Conservation (phyloP, 179 eudicot species). For the Drosera spatulata region DNA sequence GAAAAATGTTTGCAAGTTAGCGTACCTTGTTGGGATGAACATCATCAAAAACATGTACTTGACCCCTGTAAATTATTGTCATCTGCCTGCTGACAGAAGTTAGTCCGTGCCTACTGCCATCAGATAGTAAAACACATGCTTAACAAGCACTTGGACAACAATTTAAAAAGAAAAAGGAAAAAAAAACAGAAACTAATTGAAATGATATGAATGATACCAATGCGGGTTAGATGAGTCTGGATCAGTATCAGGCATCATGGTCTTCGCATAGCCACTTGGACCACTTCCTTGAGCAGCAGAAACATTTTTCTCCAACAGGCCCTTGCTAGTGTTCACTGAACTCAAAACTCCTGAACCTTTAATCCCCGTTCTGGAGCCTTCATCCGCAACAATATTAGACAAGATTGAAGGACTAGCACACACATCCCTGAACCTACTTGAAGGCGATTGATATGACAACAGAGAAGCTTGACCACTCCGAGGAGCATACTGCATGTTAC, state of each 20-base stretch:
- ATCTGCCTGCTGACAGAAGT: conserved; percentile 49
- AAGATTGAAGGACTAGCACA: conserved; percentile 35
- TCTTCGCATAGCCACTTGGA: conserved; percentile 14
- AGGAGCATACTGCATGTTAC: conserved; percentile 32
- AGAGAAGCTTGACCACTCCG: conserved; percentile 33
- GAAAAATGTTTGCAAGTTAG: neutral
- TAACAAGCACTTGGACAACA: neutral
- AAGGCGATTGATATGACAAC: conserved; percentile 28
- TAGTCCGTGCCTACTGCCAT: conserved; percentile 41
- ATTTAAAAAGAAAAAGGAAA: neutral
- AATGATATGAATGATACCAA: conserved; percentile 13
- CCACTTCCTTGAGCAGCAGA: conserved; percentile 26
- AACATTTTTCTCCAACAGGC: conserved; percentile 28
- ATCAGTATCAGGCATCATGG: conserved; percentile 21
- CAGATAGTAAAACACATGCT: neutral
- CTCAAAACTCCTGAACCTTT: conserved; percentile 56
- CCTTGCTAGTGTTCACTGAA: conserved; percentile 30
- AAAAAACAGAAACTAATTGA: conserved; percentile 4
- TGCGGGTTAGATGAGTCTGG: conserved; percentile 34
- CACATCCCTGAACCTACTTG: conserved; percentile 41
- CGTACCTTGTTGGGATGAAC: conserved; percentile 71
- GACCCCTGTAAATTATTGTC: conserved; percentile 82
- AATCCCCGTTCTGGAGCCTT: conserved; percentile 80
- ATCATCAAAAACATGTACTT: conserved; percentile 80
- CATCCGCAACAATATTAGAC: conserved; percentile 65